These are phyloP conservation scores for Dioscorea dumetorum DNA, from an alignment of 106 monocot genomes.

Conservation along the genomic window DNA sequence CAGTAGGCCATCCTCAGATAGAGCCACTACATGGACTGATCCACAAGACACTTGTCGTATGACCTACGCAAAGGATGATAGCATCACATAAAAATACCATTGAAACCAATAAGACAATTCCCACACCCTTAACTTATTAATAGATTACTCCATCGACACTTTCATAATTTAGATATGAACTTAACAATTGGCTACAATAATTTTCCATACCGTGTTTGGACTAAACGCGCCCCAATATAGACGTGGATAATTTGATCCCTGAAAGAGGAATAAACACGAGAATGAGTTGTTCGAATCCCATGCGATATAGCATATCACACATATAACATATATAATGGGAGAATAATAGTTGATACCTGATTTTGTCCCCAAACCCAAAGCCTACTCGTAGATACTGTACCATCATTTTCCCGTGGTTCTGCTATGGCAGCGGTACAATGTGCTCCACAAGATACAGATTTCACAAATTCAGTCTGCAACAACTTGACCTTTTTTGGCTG, in stretches of 20 bases:
- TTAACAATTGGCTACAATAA: neutral
- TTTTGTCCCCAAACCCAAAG: conserved; percentile 99
- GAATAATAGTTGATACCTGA: conserved; percentile 37
- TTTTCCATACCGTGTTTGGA: conserved; percentile 57
- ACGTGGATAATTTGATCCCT: conserved; percentile 87
- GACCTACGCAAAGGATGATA: conserved; percentile 26
- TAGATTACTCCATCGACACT: no score
- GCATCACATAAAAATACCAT: no score
- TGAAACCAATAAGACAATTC: no score
- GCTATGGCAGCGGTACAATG: conserved; percentile 90
- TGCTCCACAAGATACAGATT: conserved; percentile 89
- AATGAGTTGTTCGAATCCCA: no score
- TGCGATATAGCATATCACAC: no score
- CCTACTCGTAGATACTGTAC: conserved; percentile 44
- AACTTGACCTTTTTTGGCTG: conserved; percentile 63
- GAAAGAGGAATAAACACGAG: neutral
- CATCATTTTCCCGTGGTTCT: conserved; percentile 78
- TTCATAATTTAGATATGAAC: no score
- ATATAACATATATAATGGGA: no score
- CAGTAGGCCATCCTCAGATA: conserved; percentile 85
- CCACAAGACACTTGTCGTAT: conserved; percentile 96
- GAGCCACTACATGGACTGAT: conserved; percentile 74
- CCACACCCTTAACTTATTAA: no score
- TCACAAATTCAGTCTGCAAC: conserved; percentile 70
- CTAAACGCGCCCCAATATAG: conserved; percentile 80